Conservation (phyloP, 1,284 basidiomycete species). For the Boletus mariae region DNA sequence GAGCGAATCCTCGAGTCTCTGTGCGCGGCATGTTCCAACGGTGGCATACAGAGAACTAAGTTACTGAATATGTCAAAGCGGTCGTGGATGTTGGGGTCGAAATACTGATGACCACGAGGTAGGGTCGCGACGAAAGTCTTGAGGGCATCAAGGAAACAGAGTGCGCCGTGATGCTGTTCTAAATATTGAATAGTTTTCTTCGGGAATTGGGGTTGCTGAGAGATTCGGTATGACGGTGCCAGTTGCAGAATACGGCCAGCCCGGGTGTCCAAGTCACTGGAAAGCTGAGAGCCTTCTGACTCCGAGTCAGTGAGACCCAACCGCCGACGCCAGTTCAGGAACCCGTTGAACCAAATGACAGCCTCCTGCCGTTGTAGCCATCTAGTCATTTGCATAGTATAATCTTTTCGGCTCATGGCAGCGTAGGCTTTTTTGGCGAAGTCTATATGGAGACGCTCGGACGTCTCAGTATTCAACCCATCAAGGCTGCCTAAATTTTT, state of each 20-base stretch:
- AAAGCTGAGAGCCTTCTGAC: too few relatives aligned
- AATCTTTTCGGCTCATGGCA: conserved; percentile 6
- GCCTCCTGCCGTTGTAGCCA: background rate
- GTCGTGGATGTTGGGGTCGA: too few relatives aligned
- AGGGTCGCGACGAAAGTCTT: background rate
- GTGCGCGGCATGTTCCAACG: too few relatives aligned
- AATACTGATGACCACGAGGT: too few relatives aligned
- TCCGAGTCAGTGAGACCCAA: background rate
- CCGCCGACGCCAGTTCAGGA: background rate
- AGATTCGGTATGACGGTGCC: background rate
- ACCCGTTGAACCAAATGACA: background rate
- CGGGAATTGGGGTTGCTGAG: background rate
- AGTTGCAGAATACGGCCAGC: too few relatives aligned
- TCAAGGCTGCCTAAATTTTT: conserved; percentile 4
- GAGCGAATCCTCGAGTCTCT: too few relatives aligned
- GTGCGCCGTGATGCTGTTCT: background rate
- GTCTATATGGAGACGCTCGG: conserved; percentile 18
- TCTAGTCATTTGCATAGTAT: background rate
- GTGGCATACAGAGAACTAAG: too few relatives aligned
- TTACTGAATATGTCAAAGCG: too few relatives aligned
- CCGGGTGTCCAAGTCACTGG: too few relatives aligned
- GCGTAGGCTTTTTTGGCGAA: conserved; percentile 12
- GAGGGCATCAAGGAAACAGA: background rate
- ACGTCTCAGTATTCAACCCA: conserved; percentile 12
- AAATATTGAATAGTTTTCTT: background rate